Percentiles rank a stretch among this genome's conserved stretches.
Conservation (phyloP, 2,329 filamentous ascomycete genomes). For the Davidsoniella eucalypti region DNA sequence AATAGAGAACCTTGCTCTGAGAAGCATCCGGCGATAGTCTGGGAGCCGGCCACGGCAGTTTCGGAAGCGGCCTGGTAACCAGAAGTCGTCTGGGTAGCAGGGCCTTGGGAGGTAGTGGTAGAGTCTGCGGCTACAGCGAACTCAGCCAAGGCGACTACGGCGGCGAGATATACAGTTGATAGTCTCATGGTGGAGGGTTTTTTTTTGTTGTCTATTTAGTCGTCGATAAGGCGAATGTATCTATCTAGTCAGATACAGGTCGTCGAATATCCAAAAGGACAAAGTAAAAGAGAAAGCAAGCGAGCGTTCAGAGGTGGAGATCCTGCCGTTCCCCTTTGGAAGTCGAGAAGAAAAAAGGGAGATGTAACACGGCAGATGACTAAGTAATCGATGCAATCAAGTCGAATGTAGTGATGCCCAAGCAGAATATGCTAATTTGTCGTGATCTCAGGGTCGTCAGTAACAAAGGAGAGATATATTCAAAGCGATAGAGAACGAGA, state of each 20-base stretch:
- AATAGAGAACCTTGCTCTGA: conserved; percentile 25
- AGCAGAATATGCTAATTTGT: neutral
- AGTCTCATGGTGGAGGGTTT: conserved; percentile 8
- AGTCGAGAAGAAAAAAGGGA: neutral
- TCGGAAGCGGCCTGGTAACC: conserved; percentile 18
- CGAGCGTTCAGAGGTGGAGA: conserved; percentile 9
- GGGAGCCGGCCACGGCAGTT: conserved; percentile 22
- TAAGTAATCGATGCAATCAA: neutral
- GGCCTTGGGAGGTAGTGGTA: neutral
- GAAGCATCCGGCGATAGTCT: conserved; percentile 36
- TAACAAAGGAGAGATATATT: conserved; percentile 1
- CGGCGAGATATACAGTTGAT: conserved; percentile 2
- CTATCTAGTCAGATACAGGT: neutral
- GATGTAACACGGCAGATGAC: neutral
- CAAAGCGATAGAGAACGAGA: too few relatives aligned
- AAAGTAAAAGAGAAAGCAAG: neutral
- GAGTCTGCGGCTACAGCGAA: neutral
- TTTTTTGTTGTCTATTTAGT: neutral
- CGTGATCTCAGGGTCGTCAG: neutral
- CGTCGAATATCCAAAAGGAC: neutral
- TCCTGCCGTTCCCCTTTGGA: conserved; percentile 10
- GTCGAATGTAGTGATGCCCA: neutral
- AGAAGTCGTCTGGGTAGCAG: conserved; percentile 17
- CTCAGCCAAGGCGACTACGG: neutral
- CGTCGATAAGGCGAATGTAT: neutral